Percentiles rank a stretch among this genome's conserved stretches.
Evolutionary conservation across 331 rosid genomes (phyloP).

Genomic region (Rhamnella rubrinervis): DNA sequence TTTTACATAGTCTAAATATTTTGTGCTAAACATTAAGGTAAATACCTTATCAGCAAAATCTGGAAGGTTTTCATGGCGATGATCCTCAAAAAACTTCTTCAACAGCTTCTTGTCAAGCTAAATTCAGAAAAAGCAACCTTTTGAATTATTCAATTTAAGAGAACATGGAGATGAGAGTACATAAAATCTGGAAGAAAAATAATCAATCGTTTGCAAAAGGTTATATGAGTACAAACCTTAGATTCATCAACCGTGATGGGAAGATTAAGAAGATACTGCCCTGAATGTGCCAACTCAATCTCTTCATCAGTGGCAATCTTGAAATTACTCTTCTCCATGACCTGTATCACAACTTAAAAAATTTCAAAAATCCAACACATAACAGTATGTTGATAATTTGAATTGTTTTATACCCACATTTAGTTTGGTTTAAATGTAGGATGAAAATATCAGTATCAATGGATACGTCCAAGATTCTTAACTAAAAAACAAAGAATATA

Average conservation of each 20-base stretch:
- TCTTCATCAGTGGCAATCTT: conserved; percentile 74
- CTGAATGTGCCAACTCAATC: conserved; percentile 78
- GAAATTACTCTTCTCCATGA: conserved; percentile 96
- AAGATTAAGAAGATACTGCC: conserved; percentile 92
- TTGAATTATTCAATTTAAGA: conserved; percentile 27
- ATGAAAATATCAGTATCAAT: too few relatives aligned
- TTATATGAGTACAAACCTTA: conserved; percentile 56
- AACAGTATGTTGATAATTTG: not conserved
- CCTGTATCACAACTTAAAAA: conserved; percentile 37
- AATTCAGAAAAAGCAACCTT: conserved; percentile 28
- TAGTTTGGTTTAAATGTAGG: too few relatives aligned
- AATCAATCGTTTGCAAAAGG: not conserved
- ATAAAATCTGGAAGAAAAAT: not conserved
- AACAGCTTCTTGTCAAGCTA: conserved; percentile 87
- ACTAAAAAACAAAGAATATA: too few relatives aligned
- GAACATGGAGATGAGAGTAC: conserved; percentile 25
- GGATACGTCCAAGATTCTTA: too few relatives aligned
- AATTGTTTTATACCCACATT: not conserved
- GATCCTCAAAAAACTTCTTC: conserved; percentile 63
- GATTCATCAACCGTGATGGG: conserved; percentile 88
- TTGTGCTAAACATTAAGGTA: conserved; percentile 6
- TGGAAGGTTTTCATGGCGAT: conserved; percentile 67
- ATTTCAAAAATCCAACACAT: conserved; percentile 9
- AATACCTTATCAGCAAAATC: conserved; percentile 85
- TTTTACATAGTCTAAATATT: not conserved